Conservation (phyloP, 2,329 filamentous ascomycete genomes). For the Fusarium longipes region DNA sequence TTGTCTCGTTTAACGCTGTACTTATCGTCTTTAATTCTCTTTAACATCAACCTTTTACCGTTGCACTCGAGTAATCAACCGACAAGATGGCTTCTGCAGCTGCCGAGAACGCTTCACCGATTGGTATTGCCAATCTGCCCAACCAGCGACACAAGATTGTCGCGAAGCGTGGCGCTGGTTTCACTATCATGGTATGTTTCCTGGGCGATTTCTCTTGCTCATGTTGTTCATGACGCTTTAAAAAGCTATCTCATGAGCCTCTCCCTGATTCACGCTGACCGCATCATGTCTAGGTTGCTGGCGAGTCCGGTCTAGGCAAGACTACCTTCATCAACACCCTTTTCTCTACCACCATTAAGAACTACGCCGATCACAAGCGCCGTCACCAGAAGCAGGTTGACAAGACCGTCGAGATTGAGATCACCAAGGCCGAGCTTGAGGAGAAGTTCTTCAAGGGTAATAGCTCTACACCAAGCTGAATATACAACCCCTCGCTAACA, state of each 20-base stretch:
- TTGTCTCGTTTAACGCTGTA: conserved; percentile 37
- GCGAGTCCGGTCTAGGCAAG: conserved; percentile 98
- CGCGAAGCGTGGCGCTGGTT: conserved; percentile 89
- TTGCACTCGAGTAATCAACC: conserved; percentile 21
- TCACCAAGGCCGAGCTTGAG: conserved; percentile 99
- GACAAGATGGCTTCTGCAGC: conserved; percentile 66
- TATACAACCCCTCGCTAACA: conserved; percentile 35
- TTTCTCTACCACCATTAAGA: conserved; percentile 99
- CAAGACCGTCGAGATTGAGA: conserved; percentile 99
- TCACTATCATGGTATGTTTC: conserved; percentile 93
- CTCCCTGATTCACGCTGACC: conserved; percentile 22
- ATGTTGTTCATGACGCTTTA: not conserved
- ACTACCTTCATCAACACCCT: conserved; percentile 99
- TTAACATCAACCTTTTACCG: conserved; percentile 16
- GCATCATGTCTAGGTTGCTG: conserved; percentile 77
- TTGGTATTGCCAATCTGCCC: conserved; percentile 79
- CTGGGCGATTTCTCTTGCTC: not conserved
- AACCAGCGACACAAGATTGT: conserved; percentile 82
- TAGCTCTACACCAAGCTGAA: conserved; percentile 11
- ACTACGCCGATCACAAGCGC: conserved; percentile 99
- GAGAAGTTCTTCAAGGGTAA: conserved; percentile 99
- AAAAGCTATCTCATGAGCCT: conserved; percentile 2
- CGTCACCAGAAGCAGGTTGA: conserved; percentile 99
- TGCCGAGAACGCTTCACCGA: conserved; percentile 72
- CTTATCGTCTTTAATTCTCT: conserved; percentile 20